Evolutionary conservation across 1,284 basidiomycete species (phyloP).

Genomic region (Puccinia hordei): DNA sequence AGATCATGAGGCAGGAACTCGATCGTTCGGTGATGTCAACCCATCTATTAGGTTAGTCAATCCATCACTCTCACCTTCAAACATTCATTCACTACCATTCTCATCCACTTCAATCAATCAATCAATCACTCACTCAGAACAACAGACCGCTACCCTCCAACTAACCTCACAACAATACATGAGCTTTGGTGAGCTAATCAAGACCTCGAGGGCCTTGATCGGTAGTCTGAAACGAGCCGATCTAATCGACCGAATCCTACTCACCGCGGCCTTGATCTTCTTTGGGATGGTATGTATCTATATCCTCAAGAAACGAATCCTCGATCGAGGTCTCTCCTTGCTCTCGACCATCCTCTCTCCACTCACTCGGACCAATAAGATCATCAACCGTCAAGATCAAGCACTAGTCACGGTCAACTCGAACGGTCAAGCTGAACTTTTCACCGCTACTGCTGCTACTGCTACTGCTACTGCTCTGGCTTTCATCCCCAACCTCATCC

Average conservation of each 20-base stretch:
- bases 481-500: constrained; percentile 15
- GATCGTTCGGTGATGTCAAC: constrained; percentile 80
- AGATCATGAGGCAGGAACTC: constrained; percentile 83
- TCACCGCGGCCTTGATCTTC: constrained; percentile 74
- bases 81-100: too few relatives aligned
- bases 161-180: constrained; percentile 78
- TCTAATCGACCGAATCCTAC: constrained; percentile 83
- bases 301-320: constrained; percentile 78
- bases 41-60: constrained; percentile 75
- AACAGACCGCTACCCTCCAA: constrained; percentile 74
- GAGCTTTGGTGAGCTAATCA: constrained; percentile 71
- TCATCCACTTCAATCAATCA: not conserved
- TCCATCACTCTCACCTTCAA: not conserved
- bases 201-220: constrained; percentile 77
- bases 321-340: constrained; percentile 64
- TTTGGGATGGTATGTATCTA: constrained; percentile 81
- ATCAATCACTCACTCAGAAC: constrained; percentile 63
- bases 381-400: not conserved
- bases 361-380: not conserved
- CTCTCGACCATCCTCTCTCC: constrained; percentile 32
- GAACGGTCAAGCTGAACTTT: not conserved
- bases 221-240: constrained; percentile 82
- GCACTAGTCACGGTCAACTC: not conserved
- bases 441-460: constrained; percentile 6
- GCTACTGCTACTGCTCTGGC: constrained; percentile 7